These are phyloP conservation scores for Saccharum hybrid DNA, from an alignment of 202 grass and related monocot genomes.

Conservation along the genomic window DNA sequence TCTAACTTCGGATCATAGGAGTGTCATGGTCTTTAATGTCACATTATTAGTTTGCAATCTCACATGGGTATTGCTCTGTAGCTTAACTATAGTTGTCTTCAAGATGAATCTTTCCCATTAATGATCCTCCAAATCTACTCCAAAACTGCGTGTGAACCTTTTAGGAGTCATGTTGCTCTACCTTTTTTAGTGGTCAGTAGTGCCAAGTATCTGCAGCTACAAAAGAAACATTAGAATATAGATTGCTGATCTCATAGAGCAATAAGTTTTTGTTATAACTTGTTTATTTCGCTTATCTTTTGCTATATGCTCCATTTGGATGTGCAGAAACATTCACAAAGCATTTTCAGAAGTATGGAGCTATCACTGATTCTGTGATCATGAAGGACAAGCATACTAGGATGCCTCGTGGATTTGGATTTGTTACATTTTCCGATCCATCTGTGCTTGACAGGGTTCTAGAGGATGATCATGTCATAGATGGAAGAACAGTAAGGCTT, in stretches of 20 bases:
- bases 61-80: not conserved
- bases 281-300: not conserved
- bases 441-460: conserved; percentile 93
- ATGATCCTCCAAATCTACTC: conserved; percentile 11
- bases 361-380: conserved; percentile 92
- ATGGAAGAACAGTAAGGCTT: conserved; percentile 78
- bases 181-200: not conserved
- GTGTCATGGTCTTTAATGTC: conserved; percentile 19
- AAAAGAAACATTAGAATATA: conserved; percentile 5
- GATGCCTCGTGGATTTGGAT: conserved; percentile 98
- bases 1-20: conserved; percentile 21
- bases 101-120: not conserved
- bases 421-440: conserved; percentile 94
- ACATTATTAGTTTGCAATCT: conserved; percentile 9
- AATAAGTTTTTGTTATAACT: not conserved
- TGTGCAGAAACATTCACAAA: conserved; percentile 78
- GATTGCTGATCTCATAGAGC: conserved; percentile 17
- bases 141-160: not conserved
- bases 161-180: conserved; percentile 12
- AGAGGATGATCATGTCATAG: conserved; percentile 86
- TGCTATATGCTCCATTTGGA: conserved; percentile 3
- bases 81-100: not conserved
- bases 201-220: not conserved
- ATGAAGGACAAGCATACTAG: conserved; percentile 96
- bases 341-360: conserved; percentile 93